Percentiles rank a stretch among this genome's conserved stretches.
These are phyloP conservation scores for Amauroascus niger DNA, from an alignment of 2,329 filamentous ascomycete species.

Conservation along the genomic window DNA sequence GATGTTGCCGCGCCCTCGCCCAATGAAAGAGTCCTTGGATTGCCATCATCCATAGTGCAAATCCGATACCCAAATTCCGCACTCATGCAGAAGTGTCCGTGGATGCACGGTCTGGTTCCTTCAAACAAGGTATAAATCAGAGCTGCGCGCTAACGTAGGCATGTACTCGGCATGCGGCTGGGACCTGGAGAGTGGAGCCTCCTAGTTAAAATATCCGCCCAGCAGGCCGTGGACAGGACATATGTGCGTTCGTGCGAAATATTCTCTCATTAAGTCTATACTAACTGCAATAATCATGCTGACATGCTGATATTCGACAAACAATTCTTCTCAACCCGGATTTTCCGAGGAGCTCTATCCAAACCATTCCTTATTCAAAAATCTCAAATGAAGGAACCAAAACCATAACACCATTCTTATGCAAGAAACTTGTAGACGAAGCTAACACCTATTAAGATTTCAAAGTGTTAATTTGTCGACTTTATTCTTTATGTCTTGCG, in stretches of 20 bases:
- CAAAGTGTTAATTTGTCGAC: conserved; percentile 18
- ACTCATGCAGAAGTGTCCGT: too few species aligned
- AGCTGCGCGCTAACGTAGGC: too few species aligned
- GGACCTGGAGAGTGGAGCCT: too few species aligned
- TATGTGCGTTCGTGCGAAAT: background rate
- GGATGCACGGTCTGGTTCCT: too few species aligned
- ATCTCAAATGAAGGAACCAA: too few species aligned
- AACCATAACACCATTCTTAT: background rate
- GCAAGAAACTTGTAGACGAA: background rate
- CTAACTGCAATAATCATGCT: background rate
- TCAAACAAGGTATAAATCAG: too few species aligned
- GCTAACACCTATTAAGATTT: background rate
- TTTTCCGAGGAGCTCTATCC: conserved; percentile 3
- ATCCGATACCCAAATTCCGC: too few species aligned
- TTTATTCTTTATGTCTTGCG: conserved; percentile 29
- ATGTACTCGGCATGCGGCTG: background rate
- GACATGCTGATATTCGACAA: background rate
- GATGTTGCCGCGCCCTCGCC: too few species aligned
- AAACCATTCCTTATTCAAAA: background rate
- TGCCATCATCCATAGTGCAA: too few species aligned
- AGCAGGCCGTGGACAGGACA: too few species aligned
- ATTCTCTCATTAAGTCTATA: background rate
- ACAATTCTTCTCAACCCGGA: background rate
- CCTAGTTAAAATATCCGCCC: too few species aligned
- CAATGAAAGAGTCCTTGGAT: too few species aligned